Conservation (phyloP, 2,329 filamentous ascomycete genomes). For the Colletotrichum gigasporum region DNA sequence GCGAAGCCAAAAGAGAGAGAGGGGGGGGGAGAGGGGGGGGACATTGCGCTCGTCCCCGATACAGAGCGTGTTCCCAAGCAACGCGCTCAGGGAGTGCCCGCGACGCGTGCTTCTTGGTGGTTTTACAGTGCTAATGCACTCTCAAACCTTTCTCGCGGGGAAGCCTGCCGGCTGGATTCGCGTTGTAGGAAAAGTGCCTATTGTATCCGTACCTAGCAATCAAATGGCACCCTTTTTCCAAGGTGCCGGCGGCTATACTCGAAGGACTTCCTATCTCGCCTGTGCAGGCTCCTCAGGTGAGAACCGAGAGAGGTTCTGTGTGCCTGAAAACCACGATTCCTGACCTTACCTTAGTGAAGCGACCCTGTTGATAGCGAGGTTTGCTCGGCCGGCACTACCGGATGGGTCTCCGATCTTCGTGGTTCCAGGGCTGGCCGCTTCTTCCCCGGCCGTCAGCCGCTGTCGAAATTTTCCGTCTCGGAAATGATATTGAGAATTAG, state of each 20-base stretch:
- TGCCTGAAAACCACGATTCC: background rate
- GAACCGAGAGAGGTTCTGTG: background rate
- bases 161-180: background rate
- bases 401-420: conserved; percentile 6
- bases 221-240: background rate
- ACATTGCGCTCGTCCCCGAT: background rate
- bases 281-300: background rate
- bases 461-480: conserved; percentile 6
- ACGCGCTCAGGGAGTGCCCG: conserved; percentile 2
- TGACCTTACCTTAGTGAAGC: conserved; percentile 3
- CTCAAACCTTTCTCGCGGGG: background rate
- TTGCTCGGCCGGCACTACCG: conserved; percentile 12
- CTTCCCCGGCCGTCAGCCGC: background rate
- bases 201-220: too few relatives aligned
- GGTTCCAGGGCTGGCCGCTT: background rate
- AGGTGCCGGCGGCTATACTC: background rate
- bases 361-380: conserved; percentile 16
- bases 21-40: too few relatives aligned
- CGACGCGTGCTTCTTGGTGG: background rate
- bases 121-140: conserved; percentile 1
- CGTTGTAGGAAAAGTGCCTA: background rate
- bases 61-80: conserved; percentile 12
- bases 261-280: background rate
- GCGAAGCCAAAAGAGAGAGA: too few relatives aligned
- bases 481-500: background rate